Conservation (phyloP, 768 basidiomycete species). For the Hygrocybe punicea region DNA sequence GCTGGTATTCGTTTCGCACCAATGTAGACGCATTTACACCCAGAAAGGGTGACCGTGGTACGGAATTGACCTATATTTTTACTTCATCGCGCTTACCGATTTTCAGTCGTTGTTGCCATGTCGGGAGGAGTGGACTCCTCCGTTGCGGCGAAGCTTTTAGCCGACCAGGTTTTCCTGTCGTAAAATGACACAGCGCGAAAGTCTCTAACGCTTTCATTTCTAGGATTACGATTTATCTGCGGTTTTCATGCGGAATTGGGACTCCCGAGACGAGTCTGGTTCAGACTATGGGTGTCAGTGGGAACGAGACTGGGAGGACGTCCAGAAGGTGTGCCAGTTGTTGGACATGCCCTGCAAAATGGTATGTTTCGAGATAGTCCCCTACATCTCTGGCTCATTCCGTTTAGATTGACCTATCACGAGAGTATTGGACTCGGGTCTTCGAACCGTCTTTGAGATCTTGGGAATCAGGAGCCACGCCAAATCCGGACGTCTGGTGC, state of each 20-base stretch:
- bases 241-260: slow-evolving; percentile 97
- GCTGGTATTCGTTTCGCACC: not conserved
- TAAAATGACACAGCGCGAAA: not conserved
- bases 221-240: slow-evolving; percentile 82
- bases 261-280: slow-evolving; percentile 76
- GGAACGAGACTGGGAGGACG: slow-evolving; percentile 94
- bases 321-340: slow-evolving; percentile 70
- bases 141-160: slow-evolving; percentile 74
- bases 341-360: slow-evolving; percentile 71
- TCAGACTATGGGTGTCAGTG: slow-evolving; percentile 87
- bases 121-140: slow-evolving; percentile 96
- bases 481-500: slow-evolving; percentile 92
- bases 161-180: slow-evolving; percentile 53
- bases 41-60: slow-evolving; percentile 20
- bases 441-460: slow-evolving; percentile 79
- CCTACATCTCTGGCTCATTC: slow-evolving; percentile 1
- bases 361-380: slow-evolving; percentile 39
- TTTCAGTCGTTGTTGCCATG: slow-evolving; percentile 83
- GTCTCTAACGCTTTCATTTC: not conserved
- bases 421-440: slow-evolving; percentile 87
- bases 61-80: too few relatives aligned
- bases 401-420: slow-evolving; percentile 75
- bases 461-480: slow-evolving; percentile 80
- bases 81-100: not conserved
- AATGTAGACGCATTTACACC: slow-evolving; percentile 2